phyloP scores from a whole-genome alignment of 768 basidiomycete genomes.

The Naganishia kalamii region DNA sequence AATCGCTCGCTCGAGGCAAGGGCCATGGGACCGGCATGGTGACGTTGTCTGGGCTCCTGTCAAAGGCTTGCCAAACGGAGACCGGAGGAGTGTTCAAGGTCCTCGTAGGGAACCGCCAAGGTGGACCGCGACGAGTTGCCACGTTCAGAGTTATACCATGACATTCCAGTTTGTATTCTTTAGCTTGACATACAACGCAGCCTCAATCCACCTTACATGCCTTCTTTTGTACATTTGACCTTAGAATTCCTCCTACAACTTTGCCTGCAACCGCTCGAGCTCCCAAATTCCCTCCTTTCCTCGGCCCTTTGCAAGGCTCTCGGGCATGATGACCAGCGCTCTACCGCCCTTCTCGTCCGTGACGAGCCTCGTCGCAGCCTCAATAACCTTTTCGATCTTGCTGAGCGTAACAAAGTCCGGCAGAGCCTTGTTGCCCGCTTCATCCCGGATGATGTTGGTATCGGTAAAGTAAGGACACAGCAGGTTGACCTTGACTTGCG shows the following conservation, averaged over 20 bases:
- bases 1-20: constrained; percentile 68
- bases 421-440: neutral
- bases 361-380: constrained; percentile 19
- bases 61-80: neutral
- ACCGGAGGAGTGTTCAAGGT: constrained; percentile 10
- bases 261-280: constrained; percentile 10
- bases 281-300: constrained; percentile 16
- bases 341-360: constrained; percentile 20
- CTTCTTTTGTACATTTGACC: neutral
- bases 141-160: constrained; percentile 20
- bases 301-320: constrained; percentile 13
- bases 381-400: constrained; percentile 22
- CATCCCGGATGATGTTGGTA: constrained; percentile 15
- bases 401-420: constrained; percentile 6
- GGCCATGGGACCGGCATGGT: constrained; percentile 74
- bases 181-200: neutral
- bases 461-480: constrained; percentile 25
- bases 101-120: constrained; percentile 22
- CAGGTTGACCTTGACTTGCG: constrained; percentile 14
- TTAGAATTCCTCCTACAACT: constrained; percentile 6
- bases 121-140: constrained; percentile 20
- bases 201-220: neutral
- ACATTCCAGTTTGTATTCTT: neutral
- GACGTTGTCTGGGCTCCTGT: constrained; percentile 48
- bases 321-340: constrained; percentile 19